Conservation (phyloP, 2,329 filamentous ascomycete species). For the Aspergillus pseudoglaucus region DNA sequence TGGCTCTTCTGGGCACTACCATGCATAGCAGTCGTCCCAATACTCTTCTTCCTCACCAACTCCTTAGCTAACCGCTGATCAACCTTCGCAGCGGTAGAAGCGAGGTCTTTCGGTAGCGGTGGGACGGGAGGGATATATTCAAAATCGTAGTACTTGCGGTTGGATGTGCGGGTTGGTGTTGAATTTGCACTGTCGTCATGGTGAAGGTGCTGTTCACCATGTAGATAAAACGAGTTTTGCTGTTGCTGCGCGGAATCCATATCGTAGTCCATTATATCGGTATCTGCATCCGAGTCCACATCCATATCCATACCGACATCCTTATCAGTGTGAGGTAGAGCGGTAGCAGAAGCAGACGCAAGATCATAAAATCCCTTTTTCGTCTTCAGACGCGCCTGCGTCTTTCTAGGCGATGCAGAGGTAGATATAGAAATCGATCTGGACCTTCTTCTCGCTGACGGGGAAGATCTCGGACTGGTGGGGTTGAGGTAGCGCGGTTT, state of each 20-base stretch:
- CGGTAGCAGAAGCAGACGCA: too few relatives aligned
- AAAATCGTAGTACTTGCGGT: conserved; percentile 11
- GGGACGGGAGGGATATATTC: conserved; percentile 36
- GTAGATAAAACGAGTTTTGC: conserved; percentile 11
- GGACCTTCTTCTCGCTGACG: conserved; percentile 12
- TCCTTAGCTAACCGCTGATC: conserved; percentile 16
- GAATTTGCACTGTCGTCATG: conserved; percentile 9
- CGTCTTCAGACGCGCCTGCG: conserved; percentile 13
- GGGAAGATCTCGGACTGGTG: conserved; percentile 12
- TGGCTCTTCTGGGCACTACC: neutral
- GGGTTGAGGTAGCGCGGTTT: conserved; percentile 7
- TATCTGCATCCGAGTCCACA: too few relatives aligned
- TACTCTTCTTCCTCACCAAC: conserved; percentile 10
- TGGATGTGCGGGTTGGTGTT: conserved; percentile 11
- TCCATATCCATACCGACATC: too few relatives aligned
- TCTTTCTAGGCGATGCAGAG: too few relatives aligned
- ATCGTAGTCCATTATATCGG: conserved; percentile 8
- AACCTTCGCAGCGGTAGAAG: conserved; percentile 21
- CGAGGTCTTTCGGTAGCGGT: conserved; percentile 31
- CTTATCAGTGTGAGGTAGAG: too few relatives aligned
- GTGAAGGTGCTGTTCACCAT: conserved; percentile 16
- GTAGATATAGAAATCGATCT: conserved; percentile 8
- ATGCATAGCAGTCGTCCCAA: neutral
- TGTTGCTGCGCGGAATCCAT: conserved; percentile 3
- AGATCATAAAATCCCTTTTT: conserved; percentile 10